phyloP scores from a whole-genome alignment of 2,329 filamentous ascomycete species.

The Calonectria honghensis region DNA sequence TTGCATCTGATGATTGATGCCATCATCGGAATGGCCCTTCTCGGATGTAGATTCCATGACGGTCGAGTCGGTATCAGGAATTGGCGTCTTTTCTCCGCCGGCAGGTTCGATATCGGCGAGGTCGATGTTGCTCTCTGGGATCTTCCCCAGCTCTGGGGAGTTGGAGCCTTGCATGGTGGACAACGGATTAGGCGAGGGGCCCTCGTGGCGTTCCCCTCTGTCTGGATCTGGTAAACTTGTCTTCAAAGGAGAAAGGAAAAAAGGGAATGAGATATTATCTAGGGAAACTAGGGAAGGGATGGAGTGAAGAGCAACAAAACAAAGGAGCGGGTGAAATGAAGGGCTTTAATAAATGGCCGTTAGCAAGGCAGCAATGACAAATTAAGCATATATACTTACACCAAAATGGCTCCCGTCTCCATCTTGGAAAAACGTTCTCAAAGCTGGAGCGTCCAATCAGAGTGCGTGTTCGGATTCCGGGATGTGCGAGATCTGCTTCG shows the following conservation, averaged over 20 bases:
- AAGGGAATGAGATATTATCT: not conserved
- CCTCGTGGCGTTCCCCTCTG: slow-evolving; percentile 4
- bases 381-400: not conserved
- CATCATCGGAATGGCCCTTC: slow-evolving; percentile 11
- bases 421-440: too few relatives aligned
- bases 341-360: not conserved
- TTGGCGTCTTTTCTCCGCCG: slow-evolving; percentile 1
- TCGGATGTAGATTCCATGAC: slow-evolving; percentile 19
- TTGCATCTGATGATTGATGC: slow-evolving; percentile 13
- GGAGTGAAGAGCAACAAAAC: not conserved
- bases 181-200: not conserved
- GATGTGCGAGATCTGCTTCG: slow-evolving; percentile 10
- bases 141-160: slow-evolving; percentile 3
- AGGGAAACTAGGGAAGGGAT: not conserved
- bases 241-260: not conserved
- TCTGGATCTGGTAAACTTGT: not conserved
- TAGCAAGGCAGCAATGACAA: not conserved
- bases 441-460: slow-evolving; percentile 2
- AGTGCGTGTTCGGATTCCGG: not conserved
- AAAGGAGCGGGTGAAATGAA: not conserved
- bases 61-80: slow-evolving; percentile 12
- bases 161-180: not conserved
- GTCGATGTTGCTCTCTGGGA: not conserved
- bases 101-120: slow-evolving; percentile 8
- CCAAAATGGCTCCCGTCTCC: not conserved